Conservation (phyloP, 805 yeast species). For the Spathaspora gorwiae region DNA sequence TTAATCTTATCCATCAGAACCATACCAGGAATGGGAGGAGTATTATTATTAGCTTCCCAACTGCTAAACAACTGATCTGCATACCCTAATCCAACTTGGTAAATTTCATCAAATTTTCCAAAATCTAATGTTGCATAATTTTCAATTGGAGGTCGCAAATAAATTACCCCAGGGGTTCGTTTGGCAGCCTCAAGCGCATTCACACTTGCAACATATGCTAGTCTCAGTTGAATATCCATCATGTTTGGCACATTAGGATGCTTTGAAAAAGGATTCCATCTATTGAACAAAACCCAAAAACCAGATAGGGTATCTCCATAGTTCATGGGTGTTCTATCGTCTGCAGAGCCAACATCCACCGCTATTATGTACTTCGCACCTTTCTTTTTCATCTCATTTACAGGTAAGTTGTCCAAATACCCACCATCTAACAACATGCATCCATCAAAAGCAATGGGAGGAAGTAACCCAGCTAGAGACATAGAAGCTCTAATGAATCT, state of each 20-base stretch:
- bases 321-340: slow-evolving; percentile 82
- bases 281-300: slow-evolving; percentile 79
- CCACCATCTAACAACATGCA: slow-evolving; percentile 96
- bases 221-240: slow-evolving; percentile 90
- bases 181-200: slow-evolving; percentile 89
- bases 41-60: slow-evolving; percentile 46
- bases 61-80: slow-evolving; percentile 56
- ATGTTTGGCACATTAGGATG: slow-evolving; percentile 88
- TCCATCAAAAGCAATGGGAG: slow-evolving; percentile 85
- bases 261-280: slow-evolving; percentile 84
- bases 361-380: slow-evolving; percentile 89
- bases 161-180: slow-evolving; percentile 74
- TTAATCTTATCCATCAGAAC: slow-evolving; percentile 12
- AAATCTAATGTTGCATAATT: slow-evolving; percentile 88
- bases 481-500: slow-evolving; percentile 91
- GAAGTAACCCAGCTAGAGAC: slow-evolving; percentile 92
- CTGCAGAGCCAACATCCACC: slow-evolving; percentile 93
- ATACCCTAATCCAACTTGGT: slow-evolving; percentile 71
- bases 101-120: slow-evolving; percentile 86
- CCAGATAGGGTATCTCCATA: slow-evolving; percentile 95
- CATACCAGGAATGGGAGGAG: slow-evolving; percentile 62
- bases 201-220: slow-evolving; percentile 93
- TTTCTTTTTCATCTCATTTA: slow-evolving; percentile 80
- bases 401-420: slow-evolving; percentile 89
- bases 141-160: slow-evolving; percentile 92